These are phyloP conservation scores for Iris pallida DNA, from an alignment of 116 monocot genomes.

Conservation along the genomic window DNA sequence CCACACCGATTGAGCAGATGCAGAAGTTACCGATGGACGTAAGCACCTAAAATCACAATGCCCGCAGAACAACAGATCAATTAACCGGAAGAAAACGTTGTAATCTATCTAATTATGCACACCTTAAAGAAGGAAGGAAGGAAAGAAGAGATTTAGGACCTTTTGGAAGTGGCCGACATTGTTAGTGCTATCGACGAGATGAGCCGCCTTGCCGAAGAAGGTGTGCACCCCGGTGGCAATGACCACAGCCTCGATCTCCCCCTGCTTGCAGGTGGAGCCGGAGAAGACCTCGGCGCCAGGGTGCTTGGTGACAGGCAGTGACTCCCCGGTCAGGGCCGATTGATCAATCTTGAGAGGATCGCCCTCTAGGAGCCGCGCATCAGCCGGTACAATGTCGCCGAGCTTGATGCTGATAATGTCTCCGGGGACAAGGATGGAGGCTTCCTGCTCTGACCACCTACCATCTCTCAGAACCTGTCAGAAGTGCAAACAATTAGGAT, in stretches of 20 bases:
- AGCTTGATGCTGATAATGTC: constrained; percentile 92
- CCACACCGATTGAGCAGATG: constrained; percentile 69
- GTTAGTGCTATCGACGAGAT: constrained; percentile 82
- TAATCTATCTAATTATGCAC: too few relatives aligned
- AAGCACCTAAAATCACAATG: constrained; percentile 34
- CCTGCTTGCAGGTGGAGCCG: constrained; percentile 63
- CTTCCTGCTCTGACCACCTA: constrained; percentile 75
- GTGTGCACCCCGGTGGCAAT: constrained; percentile 87
- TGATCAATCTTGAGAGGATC: constrained; percentile 79
- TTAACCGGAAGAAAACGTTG: too few relatives aligned
- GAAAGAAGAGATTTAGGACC: too few relatives aligned
- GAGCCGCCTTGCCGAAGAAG: constrained; percentile 90
- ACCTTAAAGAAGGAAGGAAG: too few relatives aligned
- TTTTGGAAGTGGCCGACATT: constrained; percentile 83
- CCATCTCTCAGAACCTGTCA: constrained; percentile 69
- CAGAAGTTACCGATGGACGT: constrained; percentile 90
- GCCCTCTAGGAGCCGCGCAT: constrained; percentile 59
- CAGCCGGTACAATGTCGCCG: constrained; percentile 84
- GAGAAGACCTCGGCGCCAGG: constrained; percentile 48
- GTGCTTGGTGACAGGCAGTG: constrained; percentile 46
- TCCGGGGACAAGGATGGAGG: constrained; percentile 76
- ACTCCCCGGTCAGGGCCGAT: constrained; percentile 55
- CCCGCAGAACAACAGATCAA: too few relatives aligned
- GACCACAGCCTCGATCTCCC: constrained; percentile 54
- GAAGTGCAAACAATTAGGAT: too few relatives aligned